These are phyloP conservation scores for Verticillium dahliae DNA, from an alignment of 2,329 filamentous ascomycete species.

Conservation along the genomic window DNA sequence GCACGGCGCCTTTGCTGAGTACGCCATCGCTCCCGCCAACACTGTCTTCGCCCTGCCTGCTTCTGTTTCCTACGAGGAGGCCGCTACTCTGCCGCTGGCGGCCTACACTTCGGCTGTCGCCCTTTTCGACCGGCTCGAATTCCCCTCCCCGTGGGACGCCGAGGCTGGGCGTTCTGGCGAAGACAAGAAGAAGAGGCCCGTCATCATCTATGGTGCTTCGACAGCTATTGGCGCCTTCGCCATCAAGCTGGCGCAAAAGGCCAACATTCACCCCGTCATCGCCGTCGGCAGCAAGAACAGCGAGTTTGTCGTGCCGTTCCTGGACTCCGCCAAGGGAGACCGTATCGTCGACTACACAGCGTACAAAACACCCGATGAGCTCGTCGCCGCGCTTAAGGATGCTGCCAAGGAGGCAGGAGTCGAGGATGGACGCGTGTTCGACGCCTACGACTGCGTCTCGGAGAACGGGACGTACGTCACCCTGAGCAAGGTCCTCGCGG, in stretches of 20 bases:
- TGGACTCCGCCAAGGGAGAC: constrained; percentile 8
- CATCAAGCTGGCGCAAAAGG: constrained; percentile 42
- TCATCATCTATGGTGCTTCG: constrained; percentile 41
- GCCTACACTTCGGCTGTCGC: constrained; percentile 47
- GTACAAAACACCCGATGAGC: constrained; percentile 7
- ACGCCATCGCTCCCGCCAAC: constrained; percentile 47
- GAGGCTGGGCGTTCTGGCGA: constrained; percentile 9
- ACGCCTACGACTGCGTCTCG: constrained; percentile 12
- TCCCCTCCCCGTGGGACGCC: constrained; percentile 42
- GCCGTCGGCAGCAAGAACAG: constrained; percentile 42
- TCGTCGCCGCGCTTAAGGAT: constrained; percentile 9
- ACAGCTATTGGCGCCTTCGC: constrained; percentile 49
- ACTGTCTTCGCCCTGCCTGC: constrained; percentile 50
- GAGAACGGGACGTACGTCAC: constrained; percentile 9
- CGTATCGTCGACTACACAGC: constrained; percentile 12
- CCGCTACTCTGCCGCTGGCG: constrained; percentile 49
- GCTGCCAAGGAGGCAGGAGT: constrained; percentile 5
- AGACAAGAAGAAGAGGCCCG: constrained; percentile 11
- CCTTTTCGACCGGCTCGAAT: constrained; percentile 36
- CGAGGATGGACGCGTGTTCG: constrained; percentile 2
- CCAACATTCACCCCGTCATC: constrained; percentile 52
- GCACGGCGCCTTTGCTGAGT: constrained; percentile 54
- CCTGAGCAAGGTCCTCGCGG: constrained; percentile 9
- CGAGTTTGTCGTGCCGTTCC: constrained; percentile 6
- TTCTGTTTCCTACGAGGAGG: constrained; percentile 46